Percentiles rank a stretch among this genome's conserved stretches.
phyloP scores from a whole-genome alignment of 2,329 filamentous ascomycete genomes.

The Fusarium gaditjirri region DNA sequence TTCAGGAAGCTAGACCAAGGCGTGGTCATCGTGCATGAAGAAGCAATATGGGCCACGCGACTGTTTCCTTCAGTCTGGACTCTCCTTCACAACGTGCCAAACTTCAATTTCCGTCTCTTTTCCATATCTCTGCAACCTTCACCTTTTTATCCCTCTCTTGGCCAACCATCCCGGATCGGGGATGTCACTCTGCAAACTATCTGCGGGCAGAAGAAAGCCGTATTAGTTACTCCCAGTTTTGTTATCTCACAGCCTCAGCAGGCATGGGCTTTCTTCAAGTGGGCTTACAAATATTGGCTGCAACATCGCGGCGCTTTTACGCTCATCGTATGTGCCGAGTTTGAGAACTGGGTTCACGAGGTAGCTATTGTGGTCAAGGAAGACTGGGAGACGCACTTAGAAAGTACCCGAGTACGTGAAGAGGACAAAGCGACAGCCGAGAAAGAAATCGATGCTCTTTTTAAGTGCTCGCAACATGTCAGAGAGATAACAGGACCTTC shows the following conservation, averaged over 20 bases:
- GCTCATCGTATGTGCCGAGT: conserved; percentile 46
- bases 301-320: conserved; percentile 26
- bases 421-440: neutral
- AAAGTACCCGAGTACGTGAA: neutral
- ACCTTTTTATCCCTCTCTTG: conserved; percentile 22
- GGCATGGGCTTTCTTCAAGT: conserved; percentile 51
- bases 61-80: conserved; percentile 52
- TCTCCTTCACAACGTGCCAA: conserved; percentile 46
- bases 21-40: conserved; percentile 59
- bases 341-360: conserved; percentile 47
- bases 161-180: conserved; percentile 12
- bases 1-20: conserved; percentile 51
- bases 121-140: conserved; percentile 44
- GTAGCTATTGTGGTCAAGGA: conserved; percentile 39
- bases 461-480: conserved; percentile 39
- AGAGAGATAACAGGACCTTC: conserved; percentile 28
- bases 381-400: neutral
- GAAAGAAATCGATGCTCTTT: conserved; percentile 30
- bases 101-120: conserved; percentile 55
- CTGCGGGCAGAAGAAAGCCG: conserved; percentile 47
- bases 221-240: conserved; percentile 57
- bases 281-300: conserved; percentile 46
- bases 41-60: conserved; percentile 51
- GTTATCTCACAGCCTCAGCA: conserved; percentile 52
- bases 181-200: conserved; percentile 45